Percentiles rank a stretch among this genome's conserved stretches.
These are phyloP conservation scores for Eimeria necatrix DNA, from an alignment of 169 alveolate genomes.

Conservation along the genomic window DNA sequence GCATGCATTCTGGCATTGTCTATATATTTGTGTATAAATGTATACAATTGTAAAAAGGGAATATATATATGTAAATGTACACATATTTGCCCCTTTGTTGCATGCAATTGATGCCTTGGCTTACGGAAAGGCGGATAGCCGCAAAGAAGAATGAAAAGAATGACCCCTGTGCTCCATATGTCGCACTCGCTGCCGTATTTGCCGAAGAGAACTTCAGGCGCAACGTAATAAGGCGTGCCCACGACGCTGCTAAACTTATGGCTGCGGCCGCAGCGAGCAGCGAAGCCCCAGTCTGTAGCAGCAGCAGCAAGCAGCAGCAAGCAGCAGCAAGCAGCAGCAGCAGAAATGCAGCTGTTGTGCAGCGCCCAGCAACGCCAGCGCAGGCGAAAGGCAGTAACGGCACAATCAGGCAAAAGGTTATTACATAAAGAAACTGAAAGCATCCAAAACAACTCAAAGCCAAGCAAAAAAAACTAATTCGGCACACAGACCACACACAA, in stretches of 20 bases:
- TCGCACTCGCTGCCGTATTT: conserved; percentile 96
- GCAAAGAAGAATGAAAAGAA: conserved; percentile 89
- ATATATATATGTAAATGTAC: too few relatives aligned
- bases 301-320: too few relatives aligned
- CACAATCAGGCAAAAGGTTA: conserved; percentile 89
- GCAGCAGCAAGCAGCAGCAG: too few relatives aligned
- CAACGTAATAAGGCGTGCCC: conserved; percentile 97
- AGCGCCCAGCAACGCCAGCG: too few relatives aligned
- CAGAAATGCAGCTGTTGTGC: too few relatives aligned
- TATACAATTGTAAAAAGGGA: too few relatives aligned
- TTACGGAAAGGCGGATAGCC: conserved; percentile 91
- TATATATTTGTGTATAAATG: too few relatives aligned
- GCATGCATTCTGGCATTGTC: too few relatives aligned
- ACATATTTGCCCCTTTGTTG: too few relatives aligned
- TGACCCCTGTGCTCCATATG: conserved; percentile 97
- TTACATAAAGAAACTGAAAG: background rate
- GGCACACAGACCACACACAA: too few relatives aligned
- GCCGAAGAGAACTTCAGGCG: conserved; percentile 97
- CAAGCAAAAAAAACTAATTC: conserved; percentile 83
- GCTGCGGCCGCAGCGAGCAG: conserved; percentile 92
- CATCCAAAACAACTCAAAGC: background rate
- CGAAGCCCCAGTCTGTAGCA: conserved; percentile 94
- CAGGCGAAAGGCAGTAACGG: too few relatives aligned
- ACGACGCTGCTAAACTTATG: conserved; percentile 93
- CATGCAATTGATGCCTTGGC: conserved; percentile 84